Percentiles rank a stretch among this genome's conserved stretches.
These are phyloP conservation scores for Lasiosphaeriaceae sp. DNA, from an alignment of 495 filamentous ascomycete genomes.

Conservation along the genomic window DNA sequence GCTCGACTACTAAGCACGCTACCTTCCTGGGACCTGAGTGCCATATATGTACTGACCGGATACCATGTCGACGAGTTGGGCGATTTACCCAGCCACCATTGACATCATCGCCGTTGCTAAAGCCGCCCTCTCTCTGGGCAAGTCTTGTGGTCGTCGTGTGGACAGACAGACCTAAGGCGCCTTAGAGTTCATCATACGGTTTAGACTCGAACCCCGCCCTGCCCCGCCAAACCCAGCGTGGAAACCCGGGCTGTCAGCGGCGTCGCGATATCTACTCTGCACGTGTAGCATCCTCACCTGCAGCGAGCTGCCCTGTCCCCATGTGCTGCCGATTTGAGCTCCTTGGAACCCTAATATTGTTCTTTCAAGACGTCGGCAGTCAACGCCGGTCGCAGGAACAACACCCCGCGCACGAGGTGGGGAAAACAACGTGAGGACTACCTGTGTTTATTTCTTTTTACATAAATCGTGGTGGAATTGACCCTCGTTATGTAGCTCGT, in stretches of 20 bases:
- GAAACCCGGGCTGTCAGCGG: not conserved
- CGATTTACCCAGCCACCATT: not conserved
- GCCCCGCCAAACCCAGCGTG: not conserved
- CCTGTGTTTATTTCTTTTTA: too few species aligned
- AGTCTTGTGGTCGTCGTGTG: too few species aligned
- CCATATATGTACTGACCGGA: too few species aligned
- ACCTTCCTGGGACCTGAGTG: too few species aligned
- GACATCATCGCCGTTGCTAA: not conserved
- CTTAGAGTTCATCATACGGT: too few species aligned
- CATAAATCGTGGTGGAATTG: too few species aligned
- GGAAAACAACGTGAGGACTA: not conserved
- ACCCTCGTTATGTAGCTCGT: too few species aligned
- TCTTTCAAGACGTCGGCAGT: constrained; percentile 35
- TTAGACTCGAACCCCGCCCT: too few species aligned
- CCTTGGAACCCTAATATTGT: constrained; percentile 44
- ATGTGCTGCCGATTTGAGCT: constrained; percentile 49
- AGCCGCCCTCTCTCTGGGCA: too few species aligned
- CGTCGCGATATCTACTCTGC: not conserved
- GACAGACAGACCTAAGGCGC: too few species aligned
- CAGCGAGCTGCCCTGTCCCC: not conserved
- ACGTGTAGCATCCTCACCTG: not conserved
- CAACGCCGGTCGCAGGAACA: constrained; percentile 19
- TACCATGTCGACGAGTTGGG: not conserved
- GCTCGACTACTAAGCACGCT: too few species aligned
- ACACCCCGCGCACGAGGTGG: constrained; percentile 11